These are phyloP conservation scores for Ulota crispa DNA, from an alignment of 225 moss, liverwort and hornwort genomes.

Conservation along the genomic window DNA sequence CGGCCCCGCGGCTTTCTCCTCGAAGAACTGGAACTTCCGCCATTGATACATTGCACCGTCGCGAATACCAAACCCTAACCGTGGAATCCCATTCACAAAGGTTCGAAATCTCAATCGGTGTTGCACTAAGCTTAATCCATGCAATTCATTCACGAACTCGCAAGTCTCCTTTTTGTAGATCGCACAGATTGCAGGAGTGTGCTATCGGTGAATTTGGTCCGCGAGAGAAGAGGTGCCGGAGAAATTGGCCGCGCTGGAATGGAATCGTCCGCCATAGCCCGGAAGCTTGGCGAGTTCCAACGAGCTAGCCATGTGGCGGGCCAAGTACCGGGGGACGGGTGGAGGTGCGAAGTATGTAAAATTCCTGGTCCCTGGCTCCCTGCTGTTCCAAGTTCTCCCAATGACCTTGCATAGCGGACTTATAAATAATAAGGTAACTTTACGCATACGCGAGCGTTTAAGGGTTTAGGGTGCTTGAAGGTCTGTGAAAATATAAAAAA, in stretches of 20 bases:
- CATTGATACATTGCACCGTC: constrained; percentile 78
- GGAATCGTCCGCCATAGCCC: constrained; percentile 9
- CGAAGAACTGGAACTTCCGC: constrained; percentile 94
- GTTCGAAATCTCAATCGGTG: background rate
- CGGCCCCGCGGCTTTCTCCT: constrained; percentile 67
- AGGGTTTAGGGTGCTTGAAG: too few relatives aligned
- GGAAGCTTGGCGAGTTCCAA: background rate
- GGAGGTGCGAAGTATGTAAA: background rate
- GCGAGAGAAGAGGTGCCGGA: background rate
- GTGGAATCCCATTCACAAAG: constrained; percentile 1
- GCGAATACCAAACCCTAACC: constrained; percentile 1
- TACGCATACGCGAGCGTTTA: too few relatives aligned
- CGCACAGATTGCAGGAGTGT: background rate
- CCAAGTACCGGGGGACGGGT: background rate
- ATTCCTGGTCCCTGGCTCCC: too few relatives aligned
- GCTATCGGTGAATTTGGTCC: background rate
- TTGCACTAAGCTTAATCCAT: background rate
- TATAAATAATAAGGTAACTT: too few relatives aligned
- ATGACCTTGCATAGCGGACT: too few relatives aligned
- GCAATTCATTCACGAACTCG: background rate
- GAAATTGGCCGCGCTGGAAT: background rate
- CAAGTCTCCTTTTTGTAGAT: background rate
- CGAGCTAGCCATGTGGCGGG: background rate
- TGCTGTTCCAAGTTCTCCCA: too few relatives aligned
- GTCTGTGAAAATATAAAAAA: too few relatives aligned